Percentiles rank a stretch among this genome's conserved stretches.
These are phyloP conservation scores for Gossypium arboreum DNA, from an alignment of 345 rosid species.

Conservation along the genomic window DNA sequence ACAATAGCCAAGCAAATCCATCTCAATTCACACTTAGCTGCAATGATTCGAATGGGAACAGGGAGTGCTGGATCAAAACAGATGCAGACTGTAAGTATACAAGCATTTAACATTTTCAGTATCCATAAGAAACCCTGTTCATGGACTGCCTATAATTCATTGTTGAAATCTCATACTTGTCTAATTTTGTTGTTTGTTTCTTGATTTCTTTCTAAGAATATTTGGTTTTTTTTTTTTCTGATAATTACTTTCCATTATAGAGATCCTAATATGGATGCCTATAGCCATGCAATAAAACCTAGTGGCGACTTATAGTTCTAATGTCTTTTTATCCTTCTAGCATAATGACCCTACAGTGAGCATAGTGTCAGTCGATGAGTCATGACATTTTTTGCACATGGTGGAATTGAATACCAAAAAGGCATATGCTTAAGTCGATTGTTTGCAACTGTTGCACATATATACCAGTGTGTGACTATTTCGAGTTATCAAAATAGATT, in stretches of 20 bases:
- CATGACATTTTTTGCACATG: not conserved
- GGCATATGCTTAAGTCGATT: slow-evolving; percentile 3
- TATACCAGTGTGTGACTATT: not conserved
- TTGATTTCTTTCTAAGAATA: not conserved
- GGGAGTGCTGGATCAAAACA: slow-evolving; percentile 81
- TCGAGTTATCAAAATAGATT: not conserved
- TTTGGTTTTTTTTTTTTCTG: not conserved
- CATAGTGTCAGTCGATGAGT: not conserved
- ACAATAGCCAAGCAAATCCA: slow-evolving; percentile 48
- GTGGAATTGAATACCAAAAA: not conserved
- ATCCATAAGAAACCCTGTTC: not conserved
- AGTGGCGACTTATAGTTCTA: not conserved
- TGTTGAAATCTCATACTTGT: slow-evolving; percentile 1
- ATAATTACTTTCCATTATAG: not conserved
- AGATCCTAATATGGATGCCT: slow-evolving; percentile 1
- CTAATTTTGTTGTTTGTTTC: not conserved
- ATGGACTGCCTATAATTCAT: not conserved
- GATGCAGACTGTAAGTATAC: slow-evolving; percentile 77
- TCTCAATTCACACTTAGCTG: slow-evolving; percentile 33
- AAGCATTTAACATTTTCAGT: not conserved
- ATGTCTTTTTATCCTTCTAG: not conserved
- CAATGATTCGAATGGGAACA: slow-evolving; percentile 54
- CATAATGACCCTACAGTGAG: not conserved
- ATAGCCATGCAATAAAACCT: not conserved
- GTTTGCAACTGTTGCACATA: not conserved